Evolutionary conservation across 257 asterid species (phyloP).

Genomic region (Gynochthodes officinalis): DNA sequence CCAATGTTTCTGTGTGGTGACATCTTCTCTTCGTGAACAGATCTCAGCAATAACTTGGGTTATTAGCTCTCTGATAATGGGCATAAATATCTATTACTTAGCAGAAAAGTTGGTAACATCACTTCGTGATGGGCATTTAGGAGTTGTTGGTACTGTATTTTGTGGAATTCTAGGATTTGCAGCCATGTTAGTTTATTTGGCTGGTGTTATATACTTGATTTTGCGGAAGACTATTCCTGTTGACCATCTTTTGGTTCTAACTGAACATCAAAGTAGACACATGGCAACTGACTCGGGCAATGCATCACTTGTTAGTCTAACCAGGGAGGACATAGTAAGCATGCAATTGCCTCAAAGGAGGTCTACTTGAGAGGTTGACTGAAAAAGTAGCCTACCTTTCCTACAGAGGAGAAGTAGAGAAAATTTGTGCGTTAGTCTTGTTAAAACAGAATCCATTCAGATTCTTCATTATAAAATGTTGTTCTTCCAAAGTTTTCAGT

Average conservation of each 20-base stretch:
- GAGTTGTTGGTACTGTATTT: conserved; percentile 34
- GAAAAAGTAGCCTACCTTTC: neutral
- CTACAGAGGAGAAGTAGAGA: neutral
- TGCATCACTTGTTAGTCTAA: conserved; percentile 25
- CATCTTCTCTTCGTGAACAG: conserved; percentile 30
- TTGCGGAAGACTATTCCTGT: conserved; percentile 62
- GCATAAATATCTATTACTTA: conserved; percentile 73
- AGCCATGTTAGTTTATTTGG: conserved; percentile 62
- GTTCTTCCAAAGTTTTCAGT: neutral
- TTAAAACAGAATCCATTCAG: neutral
- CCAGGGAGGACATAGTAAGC: conserved; percentile 67
- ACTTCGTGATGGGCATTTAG: conserved; percentile 51
- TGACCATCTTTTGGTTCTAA: conserved; percentile 54
- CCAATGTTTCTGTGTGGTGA: neutral
- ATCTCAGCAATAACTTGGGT: conserved; percentile 75
- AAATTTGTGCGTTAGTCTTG: neutral
- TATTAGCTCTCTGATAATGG: conserved; percentile 75
- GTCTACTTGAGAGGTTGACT: conserved; percentile 35
- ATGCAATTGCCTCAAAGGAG: conserved; percentile 82
- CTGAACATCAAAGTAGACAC: conserved; percentile 40
- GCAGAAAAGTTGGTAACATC: conserved; percentile 55
- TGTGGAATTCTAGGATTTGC: conserved; percentile 67
- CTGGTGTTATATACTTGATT: conserved; percentile 61
- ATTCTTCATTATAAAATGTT: neutral
- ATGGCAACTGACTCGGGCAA: conserved; percentile 23